phyloP scores from a whole-genome alignment of 257 asterid genomes.

The Solanum peruvianum region DNA sequence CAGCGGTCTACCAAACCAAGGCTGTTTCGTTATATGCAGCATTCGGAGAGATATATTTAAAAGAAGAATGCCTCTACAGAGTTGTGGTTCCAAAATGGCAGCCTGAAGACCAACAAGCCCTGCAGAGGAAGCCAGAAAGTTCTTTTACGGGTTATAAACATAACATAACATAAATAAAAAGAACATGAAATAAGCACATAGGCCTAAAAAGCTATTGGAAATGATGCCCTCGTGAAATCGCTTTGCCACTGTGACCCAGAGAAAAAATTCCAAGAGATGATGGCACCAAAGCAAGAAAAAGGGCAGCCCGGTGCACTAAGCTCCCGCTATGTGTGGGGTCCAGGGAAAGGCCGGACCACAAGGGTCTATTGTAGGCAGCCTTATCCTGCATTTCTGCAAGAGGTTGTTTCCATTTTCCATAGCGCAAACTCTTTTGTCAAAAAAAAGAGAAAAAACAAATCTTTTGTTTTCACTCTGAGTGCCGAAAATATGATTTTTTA shows the following conservation, averaged over 20 bases:
- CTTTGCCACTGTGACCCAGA: not conserved
- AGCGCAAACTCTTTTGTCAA: not conserved
- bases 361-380: not conserved
- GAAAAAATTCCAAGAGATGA: not conserved
- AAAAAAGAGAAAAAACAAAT: too few relatives aligned
- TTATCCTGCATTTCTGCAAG: not conserved
- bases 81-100: slow-evolving; percentile 52
- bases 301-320: not conserved
- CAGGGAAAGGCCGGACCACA: not conserved
- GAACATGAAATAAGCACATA: not conserved
- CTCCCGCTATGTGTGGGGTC: not conserved
- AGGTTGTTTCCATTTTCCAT: not conserved
- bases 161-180: not conserved
- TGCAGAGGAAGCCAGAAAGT: slow-evolving; percentile 9
- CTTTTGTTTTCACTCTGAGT: too few relatives aligned
- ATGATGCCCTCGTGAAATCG: not conserved
- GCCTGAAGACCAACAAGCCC: slow-evolving; percentile 98
- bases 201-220: not conserved
- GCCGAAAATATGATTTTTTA: too few relatives aligned
- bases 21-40: slow-evolving; percentile 90
- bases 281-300: not conserved
- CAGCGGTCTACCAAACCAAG: slow-evolving; percentile 79
- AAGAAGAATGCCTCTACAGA: slow-evolving; percentile 71
- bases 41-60: slow-evolving; percentile 85
- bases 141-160: not conserved